Evolutionary conservation across 768 basidiomycete species (phyloP).

Genomic region (Lactarius vividus): DNA sequence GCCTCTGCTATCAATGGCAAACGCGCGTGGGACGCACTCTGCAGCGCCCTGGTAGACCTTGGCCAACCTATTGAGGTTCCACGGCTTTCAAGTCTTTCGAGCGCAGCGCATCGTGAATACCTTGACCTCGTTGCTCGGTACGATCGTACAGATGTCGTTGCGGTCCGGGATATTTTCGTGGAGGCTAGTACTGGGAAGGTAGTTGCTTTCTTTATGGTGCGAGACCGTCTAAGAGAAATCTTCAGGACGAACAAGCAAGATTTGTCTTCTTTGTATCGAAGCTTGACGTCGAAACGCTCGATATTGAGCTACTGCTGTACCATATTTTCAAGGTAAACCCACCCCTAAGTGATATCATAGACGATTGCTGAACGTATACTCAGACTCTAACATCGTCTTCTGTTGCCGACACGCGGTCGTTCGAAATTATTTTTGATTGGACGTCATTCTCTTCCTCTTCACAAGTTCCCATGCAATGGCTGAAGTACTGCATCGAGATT

Average conservation of each 20-base stretch:
- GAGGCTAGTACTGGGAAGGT: slow-evolving; percentile 51
- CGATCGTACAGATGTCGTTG: slow-evolving; percentile 54
- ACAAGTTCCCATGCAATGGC: slow-evolving; percentile 78
- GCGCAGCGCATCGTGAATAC: slow-evolving; percentile 59
- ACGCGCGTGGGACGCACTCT: slow-evolving; percentile 80
- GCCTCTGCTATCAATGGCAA: slow-evolving; percentile 61
- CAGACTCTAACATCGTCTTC: slow-evolving; percentile 52
- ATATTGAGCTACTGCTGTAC: slow-evolving; percentile 74
- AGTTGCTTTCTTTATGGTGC: slow-evolving; percentile 20
- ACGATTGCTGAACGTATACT: background rate
- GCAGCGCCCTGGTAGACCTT: slow-evolving; percentile 75
- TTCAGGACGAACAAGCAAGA: slow-evolving; percentile 44
- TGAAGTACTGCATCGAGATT: slow-evolving; percentile 74
- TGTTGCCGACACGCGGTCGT: slow-evolving; percentile 47
- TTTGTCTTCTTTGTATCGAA: slow-evolving; percentile 66
- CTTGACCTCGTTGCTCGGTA: slow-evolving; percentile 65
- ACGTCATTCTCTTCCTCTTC: slow-evolving; percentile 73
- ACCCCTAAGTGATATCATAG: background rate
- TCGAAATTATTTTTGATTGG: slow-evolving; percentile 79
- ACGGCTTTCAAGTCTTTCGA: slow-evolving; percentile 47
- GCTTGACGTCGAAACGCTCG: slow-evolving; percentile 75
- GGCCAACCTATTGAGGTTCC: slow-evolving; percentile 69
- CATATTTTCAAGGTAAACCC: slow-evolving; percentile 67
- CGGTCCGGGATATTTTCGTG: slow-evolving; percentile 66
- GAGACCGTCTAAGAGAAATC: background rate